Base-by-base conservation (phyloP, 1,139 yeast species). In the Candida pseudoviswanathii region DNA sequence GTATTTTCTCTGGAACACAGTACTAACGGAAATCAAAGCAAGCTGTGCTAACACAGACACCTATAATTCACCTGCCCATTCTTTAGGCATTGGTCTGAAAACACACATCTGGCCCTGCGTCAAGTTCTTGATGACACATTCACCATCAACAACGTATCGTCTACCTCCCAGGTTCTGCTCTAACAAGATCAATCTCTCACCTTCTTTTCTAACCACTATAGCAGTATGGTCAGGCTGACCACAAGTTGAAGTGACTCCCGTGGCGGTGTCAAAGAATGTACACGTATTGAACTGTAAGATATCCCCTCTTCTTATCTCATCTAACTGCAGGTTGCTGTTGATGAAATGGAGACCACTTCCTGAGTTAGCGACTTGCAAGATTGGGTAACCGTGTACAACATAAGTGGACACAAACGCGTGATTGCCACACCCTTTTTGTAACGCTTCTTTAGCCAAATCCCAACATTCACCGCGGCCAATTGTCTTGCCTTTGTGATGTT, bases 391-490 rank as follows among this genome's bases (percentile, higher is more conserved):
- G 60, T 85, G 90, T 34, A 71, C 73, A 11, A 67, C 63, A 26
- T 82, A 82, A 22, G 74, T 72, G 8, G 86, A 78, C 1, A 78
- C 76, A 67, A 85, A 76, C 0, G 90, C 90, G 57, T 78, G 80
- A 24, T 80, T 82, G 0, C 85, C 85, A 56, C 87, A 81, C 0
- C 85, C 84, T 51, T 79, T 76, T 45, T 70, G 67, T 37, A 86
- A 68, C 0, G 90, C 89, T 48, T 82, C 82, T 47, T 77, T 77
- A 1, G 90, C 92, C 51, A 86, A 72, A 40, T 88, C 87, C 92
- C 92, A 86, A 65, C 94, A 86, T 60, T 86, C 92, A 7, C 94
- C 94, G 46, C 80, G 67, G 2, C 89, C 89, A 5, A 86, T 87
- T 48, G 73, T 73, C 43, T 73, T 71, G 1, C 86, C 87, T 43